Percentiles rank a stretch among this genome's conserved stretches.
These are phyloP conservation scores for Xylariaceae sp. DNA, from an alignment of 2,329 filamentous ascomycete genomes.

Conservation along the genomic window DNA sequence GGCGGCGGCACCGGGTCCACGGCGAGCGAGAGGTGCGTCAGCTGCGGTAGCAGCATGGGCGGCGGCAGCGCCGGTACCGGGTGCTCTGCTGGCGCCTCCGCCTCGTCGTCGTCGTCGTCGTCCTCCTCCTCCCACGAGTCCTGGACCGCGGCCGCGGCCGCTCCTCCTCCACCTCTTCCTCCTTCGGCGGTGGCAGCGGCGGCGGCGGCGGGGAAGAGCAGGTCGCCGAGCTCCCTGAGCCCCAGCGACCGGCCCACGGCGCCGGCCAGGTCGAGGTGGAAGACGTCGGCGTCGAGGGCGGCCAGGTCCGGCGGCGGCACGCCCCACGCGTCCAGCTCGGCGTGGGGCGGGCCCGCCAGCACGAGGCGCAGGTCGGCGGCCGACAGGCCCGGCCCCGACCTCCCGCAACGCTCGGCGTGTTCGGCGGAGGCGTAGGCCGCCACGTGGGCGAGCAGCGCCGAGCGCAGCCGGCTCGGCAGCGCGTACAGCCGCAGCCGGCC, in stretches of 20 bases:
- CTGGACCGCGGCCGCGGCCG: slow-evolving; percentile 19
- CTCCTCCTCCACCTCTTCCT: slow-evolving; percentile 2
- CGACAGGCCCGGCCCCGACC: slow-evolving; percentile 35
- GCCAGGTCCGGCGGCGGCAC: slow-evolving; percentile 20
- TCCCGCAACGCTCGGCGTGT: background rate
- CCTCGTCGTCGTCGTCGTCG: slow-evolving; percentile 31
- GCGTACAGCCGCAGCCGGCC: slow-evolving; percentile 50
- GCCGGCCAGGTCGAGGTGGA: slow-evolving; percentile 46
- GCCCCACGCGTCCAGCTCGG: slow-evolving; percentile 21
- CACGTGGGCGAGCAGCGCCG: slow-evolving; percentile 44
- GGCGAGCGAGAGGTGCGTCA: slow-evolving; percentile 55
- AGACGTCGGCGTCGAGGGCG: slow-evolving; percentile 38
- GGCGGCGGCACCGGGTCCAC: slow-evolving; percentile 28
- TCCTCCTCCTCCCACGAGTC: slow-evolving; percentile 48
- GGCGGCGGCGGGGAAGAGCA: slow-evolving; percentile 38
- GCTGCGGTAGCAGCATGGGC: slow-evolving; percentile 41
- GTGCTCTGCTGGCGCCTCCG: background rate
- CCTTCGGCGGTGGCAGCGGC: slow-evolving; percentile 1
- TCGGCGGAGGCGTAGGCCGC: slow-evolving; percentile 27
- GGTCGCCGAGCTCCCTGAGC: slow-evolving; percentile 43
- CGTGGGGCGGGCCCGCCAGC: slow-evolving; percentile 20
- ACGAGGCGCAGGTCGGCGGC: slow-evolving; percentile 40
- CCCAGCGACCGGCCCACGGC: slow-evolving; percentile 43
- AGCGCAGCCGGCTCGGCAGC: slow-evolving; percentile 45
- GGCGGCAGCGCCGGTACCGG: slow-evolving; percentile 7